Base-by-base conservation (phyloP, 371 early-diverging fungal genomes). In the Haplosporangium sp. region DNA sequence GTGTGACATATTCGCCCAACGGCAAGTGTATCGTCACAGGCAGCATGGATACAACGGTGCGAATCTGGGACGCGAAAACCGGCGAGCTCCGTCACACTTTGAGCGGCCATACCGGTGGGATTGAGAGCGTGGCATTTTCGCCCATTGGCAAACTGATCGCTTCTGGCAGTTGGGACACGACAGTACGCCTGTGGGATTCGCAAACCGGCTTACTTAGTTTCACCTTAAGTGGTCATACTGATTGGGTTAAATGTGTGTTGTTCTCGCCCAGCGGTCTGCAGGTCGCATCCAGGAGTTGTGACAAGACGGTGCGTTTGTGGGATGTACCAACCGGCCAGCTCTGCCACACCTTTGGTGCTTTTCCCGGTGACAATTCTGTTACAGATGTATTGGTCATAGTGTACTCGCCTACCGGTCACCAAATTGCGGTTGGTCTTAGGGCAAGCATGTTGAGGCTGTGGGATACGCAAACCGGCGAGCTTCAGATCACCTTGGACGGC, bases 361-460 rank as follows among this genome's bases (percentile, higher is more conserved):
- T 29, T 29, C 29, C 29, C 4, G 29, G 7, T 6, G 10, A 29
- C 29, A 4, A 29, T 29, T 29, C 29, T 29, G 29, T 29, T 4
- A 4, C 29, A 29, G 29, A 29, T 29, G 29, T 29, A 29, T 2
- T 29, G 29, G 7, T 1, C 40, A 14, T 52, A 2, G 41, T 23
- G 14, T 29, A 29, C 29, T 29, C 29, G 29, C 21, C 46, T 23
- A 13, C 59, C 14, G 46, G 14, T n/a, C 46, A 46, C 46, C 46
- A 50, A 9, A 16, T 50, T 58, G 59, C 59, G 10, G n/a, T 29
- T 10, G 40, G 57, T 1, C 18, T 40, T 13, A 8, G n/a, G 12
- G 57, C 38, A 40, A 56, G 18, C 18, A 56, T 42, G 43, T 42
- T 56, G 20, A 40, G 57, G 43, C 43, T 56, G 12, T 56, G 57